Evolutionary conservation across 495 filamentous ascomycete species (phyloP), one percentile per base, ranked within the genome.

Genomic region (Amniculicola lignicola): DNA sequence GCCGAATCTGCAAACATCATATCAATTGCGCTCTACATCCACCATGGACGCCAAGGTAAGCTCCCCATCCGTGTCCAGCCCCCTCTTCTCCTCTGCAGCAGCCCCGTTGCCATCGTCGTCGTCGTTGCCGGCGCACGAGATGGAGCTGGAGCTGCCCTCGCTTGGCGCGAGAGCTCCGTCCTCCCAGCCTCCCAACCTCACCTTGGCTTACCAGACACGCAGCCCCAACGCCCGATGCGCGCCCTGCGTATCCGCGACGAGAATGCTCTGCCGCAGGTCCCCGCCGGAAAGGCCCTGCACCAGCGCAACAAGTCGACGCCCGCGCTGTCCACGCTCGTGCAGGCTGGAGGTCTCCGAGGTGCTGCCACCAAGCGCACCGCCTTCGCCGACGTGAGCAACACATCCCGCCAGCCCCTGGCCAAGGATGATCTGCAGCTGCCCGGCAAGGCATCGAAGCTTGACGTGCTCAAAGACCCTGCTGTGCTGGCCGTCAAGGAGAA

Each of bases 311-410:
- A 91, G 70, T 93, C 89, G 0, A 84, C 82, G 7, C 78, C 87
- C 18, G 86, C 84, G 38, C 71, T 90, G 39, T 81, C 78, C 39
- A 72, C 74, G 21, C 71, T 82, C 50, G 50, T 74, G 57, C 74
- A 80, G 40, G 77, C 74, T 16, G 79, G 76, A 44, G 78, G 77
- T 24, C 68, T 85, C 44, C 92, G 87, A 69, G 80, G 80, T 45
- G 80, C 77, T 35, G 75, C 84, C 21, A 27, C 58, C 16, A 89
- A 89, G 72, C 81, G 89, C 54, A 83, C 82, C 31, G 87, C 81
- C 14, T 89, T 93, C 69, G 86, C 79, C 14, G 90, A 96, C 65
- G 76, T 90, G 29, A 92, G 84, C 77, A 90, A 89, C 66, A 85
- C 77, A 14, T 68, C 74, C 24, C 84, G 83, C 61, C 62, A 76